Evolutionary conservation across 192 early-diverging fungal species (phyloP), one percentile per base, ranked within the genome.

Genomic region (Coemansia sp.): DNA sequence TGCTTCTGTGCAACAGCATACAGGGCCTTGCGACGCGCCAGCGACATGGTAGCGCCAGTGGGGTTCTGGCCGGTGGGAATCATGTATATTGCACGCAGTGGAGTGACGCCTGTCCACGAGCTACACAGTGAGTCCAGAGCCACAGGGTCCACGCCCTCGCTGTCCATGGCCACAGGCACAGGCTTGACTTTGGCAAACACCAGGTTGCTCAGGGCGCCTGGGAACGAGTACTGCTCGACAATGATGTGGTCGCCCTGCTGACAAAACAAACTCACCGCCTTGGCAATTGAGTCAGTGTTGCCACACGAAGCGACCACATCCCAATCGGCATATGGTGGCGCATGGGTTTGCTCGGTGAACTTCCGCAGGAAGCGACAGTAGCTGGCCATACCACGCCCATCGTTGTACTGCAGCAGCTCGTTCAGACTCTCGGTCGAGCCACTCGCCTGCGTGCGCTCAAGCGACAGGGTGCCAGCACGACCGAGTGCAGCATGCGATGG

Each of bases 21-120:
- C 8, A 98, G 85, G 26, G 77, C 71, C 57, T 85, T 84, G 54
- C 92, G 93, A 17, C 96, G 86, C 26, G 86, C 89, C 9, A 89
- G 64, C 3, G 90, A 86, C 53, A 92, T 90, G 69, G 86, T 91
- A 17, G 83, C 84, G 22, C 96, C 96, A 0, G 94, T 93, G 0
- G 96, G 96, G 74, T 97, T 98, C 17, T 90, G 88, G 21, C 92
- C 94, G 1, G 85, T 87, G 23, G 94, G 94, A 6, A 98, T 88
- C 17, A 90, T 82, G 65, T 93, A 93, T 26, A 93, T 45, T 17
- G 84, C 84, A 29, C 80, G 78, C 48, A 68, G 77, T 1, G 84
- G 74, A 21, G 72, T 63, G 10, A 57, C 25, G 22, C 58, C 65
- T 10, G 68, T 65, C 87, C 89, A 90, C 10, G 54, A 61, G 1